These are phyloP conservation scores for Cylindrotheca closterium DNA, from an alignment of 108 stramenopile genomes.

Conservation along the genomic window DNA sequence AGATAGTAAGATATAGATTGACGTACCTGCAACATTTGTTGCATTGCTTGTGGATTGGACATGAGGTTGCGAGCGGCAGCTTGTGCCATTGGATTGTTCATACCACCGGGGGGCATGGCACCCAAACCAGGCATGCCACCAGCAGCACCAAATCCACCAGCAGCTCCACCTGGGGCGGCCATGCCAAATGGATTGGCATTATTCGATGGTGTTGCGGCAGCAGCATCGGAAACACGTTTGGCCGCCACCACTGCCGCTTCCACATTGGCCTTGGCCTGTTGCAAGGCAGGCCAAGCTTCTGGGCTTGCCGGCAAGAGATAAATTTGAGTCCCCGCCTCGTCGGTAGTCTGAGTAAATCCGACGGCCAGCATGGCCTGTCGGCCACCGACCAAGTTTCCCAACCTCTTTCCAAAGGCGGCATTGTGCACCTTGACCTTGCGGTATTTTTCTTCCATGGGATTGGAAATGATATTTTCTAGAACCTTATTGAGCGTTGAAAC, in stretches of 20 bases:
- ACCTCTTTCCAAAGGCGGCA: slow-evolving; percentile 65
- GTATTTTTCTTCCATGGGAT: slow-evolving; percentile 90
- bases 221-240: slow-evolving; percentile 14
- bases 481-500: slow-evolving; percentile 67
- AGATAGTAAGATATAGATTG: not conserved
- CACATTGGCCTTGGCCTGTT: slow-evolving; percentile 41
- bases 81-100: slow-evolving; percentile 39
- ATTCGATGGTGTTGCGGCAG: not conserved
- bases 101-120: slow-evolving; percentile 3
- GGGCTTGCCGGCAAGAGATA: slow-evolving; percentile 64
- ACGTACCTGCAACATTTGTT: slow-evolving; percentile 65
- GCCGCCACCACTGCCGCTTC: slow-evolving; percentile 30
- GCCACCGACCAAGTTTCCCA: slow-evolving; percentile 63
- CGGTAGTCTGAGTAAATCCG: slow-evolving; percentile 49
- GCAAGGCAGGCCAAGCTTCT: slow-evolving; percentile 71
- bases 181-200: not conserved
- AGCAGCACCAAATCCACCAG: not conserved
- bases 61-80: slow-evolving; percentile 39
- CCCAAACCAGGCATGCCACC: slow-evolving; percentile 23
- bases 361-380: slow-evolving; percentile 51
- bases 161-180: not conserved
- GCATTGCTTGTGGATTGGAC: slow-evolving; percentile 60
- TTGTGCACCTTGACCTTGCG: slow-evolving; percentile 73
- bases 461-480: slow-evolving; percentile 56
- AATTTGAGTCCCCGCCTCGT: slow-evolving; percentile 24